Evolutionary conservation across 75 land plant genomes (phyloP).

Genomic region (Cryptomeria japonica): DNA sequence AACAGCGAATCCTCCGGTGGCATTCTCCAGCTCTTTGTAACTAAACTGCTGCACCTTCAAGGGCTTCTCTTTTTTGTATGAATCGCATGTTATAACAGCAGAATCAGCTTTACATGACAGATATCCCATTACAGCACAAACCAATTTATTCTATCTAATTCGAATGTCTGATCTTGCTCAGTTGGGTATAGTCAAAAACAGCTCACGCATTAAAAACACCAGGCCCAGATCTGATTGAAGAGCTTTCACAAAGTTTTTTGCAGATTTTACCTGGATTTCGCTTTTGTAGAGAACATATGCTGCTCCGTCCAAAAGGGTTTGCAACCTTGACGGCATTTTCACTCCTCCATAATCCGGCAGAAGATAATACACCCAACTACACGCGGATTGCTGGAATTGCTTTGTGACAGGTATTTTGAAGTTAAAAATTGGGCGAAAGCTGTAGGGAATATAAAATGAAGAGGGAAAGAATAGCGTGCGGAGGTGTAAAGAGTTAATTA

Average conservation of each 20-base stretch:
- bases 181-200: neutral
- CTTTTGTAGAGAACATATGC: neutral
- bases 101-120: constrained; percentile 16
- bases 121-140: constrained; percentile 12
- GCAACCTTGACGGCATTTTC: neutral
- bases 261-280: neutral
- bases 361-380: neutral
- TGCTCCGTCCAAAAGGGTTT: neutral
- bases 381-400: neutral
- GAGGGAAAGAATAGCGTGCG: neutral
- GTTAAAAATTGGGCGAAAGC: neutral
- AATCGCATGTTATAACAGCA: constrained; percentile 14
- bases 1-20: constrained; percentile 54
- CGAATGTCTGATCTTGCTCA: neutral
- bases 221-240: neutral
- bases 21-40: constrained; percentile 64
- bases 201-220: neutral
- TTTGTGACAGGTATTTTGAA: neutral
- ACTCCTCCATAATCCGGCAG: neutral
- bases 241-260: neutral
- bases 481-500: neutral
- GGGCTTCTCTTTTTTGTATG: constrained; percentile 19
- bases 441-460: neutral
- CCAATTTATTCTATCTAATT: neutral
- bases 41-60: constrained; percentile 40